These are phyloP conservation scores for Fusarium camptoceras DNA, from an alignment of 2,329 filamentous ascomycete genomes.

Conservation along the genomic window DNA sequence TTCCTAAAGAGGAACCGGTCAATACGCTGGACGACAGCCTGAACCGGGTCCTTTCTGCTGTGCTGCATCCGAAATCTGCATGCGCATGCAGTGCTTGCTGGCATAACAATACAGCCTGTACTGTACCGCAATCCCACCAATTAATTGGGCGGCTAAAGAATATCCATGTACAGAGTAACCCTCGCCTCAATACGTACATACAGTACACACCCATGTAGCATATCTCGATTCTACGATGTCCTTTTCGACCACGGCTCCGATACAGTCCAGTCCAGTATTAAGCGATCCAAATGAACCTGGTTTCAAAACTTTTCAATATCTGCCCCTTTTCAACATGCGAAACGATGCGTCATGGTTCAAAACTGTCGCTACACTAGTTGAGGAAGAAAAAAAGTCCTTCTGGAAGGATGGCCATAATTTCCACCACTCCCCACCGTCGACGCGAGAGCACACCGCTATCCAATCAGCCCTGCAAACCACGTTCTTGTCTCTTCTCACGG, in stretches of 20 bases:
- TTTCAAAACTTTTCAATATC: constrained; percentile 1
- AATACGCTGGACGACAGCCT: constrained; percentile 38
- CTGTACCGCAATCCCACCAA: background rate
- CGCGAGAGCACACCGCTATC: constrained; percentile 37
- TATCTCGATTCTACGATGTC: background rate
- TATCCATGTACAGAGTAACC: no score
- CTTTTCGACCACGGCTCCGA: background rate
- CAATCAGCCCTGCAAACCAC: constrained; percentile 46
- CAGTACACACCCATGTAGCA: background rate
- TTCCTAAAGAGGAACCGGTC: constrained; percentile 52
- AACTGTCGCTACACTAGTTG: constrained; percentile 25
- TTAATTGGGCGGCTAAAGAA: background rate
- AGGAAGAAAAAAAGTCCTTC: constrained; percentile 29
- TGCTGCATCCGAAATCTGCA: constrained; percentile 23
- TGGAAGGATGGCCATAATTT: constrained; percentile 42
- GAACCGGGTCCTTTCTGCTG: background rate
- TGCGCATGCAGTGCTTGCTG: constrained; percentile 2
- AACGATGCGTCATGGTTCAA: constrained; percentile 27
- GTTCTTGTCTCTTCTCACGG: background rate
- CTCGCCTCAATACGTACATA: background rate
- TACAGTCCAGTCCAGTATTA: background rate
- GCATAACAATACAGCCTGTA: background rate
- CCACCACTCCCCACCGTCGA: constrained; percentile 43
- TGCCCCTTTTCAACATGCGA: background rate
- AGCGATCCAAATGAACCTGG: background rate